Percentiles rank a stretch among this genome's conserved stretches.
Conservation (phyloP, 805 yeast species). For the Pichia rugopelliculosa region DNA sequence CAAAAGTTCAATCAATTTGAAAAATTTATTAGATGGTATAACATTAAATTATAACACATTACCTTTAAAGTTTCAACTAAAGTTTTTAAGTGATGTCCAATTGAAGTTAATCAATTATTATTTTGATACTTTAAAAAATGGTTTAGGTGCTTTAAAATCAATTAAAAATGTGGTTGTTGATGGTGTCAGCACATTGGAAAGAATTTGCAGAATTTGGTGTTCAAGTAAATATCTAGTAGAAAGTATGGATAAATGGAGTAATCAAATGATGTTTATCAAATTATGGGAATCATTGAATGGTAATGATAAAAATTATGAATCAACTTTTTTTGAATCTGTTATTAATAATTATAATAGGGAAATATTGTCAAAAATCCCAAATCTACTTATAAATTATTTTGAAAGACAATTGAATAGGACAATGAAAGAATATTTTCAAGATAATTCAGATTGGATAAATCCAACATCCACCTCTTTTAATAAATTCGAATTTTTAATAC, state of each 20-base stretch:
- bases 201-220: constrained; percentile 36
- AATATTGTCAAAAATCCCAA: constrained; percentile 24
- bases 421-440: constrained; percentile 31
- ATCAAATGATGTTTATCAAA: constrained; percentile 35
- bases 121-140: constrained; percentile 34
- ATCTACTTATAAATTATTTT: constrained; percentile 25
- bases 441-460: constrained; percentile 23
- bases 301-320: constrained; percentile 8
- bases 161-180: constrained; percentile 17
- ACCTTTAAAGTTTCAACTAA: constrained; percentile 44
- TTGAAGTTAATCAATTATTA: constrained; percentile 48
- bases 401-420: constrained; percentile 30
- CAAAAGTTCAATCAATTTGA: constrained; percentile 49
- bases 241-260: constrained; percentile 36
- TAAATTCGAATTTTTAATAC: constrained; percentile 22
- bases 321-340: constrained; percentile 39
- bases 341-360: constrained; percentile 30
- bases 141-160: constrained; percentile 37
- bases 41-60: constrained; percentile 48
- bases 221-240: constrained; percentile 31
- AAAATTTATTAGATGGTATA: constrained; percentile 49
- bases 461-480: constrained; percentile 11
- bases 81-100: constrained; percentile 53
- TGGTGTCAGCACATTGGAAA: constrained; percentile 26
- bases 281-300: constrained; percentile 31